Evolutionary conservation across 345 rosid genomes (phyloP), one percentile per base, ranked within the genome.

Genomic region (Pistacia vera): DNA sequence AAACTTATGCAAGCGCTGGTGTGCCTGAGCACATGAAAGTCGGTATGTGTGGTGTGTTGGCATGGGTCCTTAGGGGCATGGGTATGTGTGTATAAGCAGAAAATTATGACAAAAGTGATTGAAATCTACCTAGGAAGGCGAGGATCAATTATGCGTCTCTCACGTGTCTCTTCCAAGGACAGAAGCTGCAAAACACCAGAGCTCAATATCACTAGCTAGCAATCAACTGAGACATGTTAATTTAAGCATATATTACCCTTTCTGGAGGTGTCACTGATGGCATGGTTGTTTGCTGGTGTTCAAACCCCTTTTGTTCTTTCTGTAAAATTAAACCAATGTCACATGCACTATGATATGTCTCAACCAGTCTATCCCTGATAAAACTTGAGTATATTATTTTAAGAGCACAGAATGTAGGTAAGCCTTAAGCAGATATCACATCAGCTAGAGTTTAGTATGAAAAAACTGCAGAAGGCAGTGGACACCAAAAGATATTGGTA

Each of bases 181-280:
- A 88, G 81, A 83, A 96, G 98, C 99, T 96, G 92, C 84, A 86
- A 83, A 22, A 75, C 71, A 78, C 59, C 44, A 79, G 66, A 63
- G 68, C 65, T 75, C 61, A 80, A 74, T 12, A 66, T 68, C 59
- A 48, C 30, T 54, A 14, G 3, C 18, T 64, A 64, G 79, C 74
- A 72, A 70, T 61, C 59, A 30, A 76, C 68, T 69, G 61, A 67
- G 78, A 80, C 12, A 62, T 41, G 20, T 60, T n/a, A 46, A 81
- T 30, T 59, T 6, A 56, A 72, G 71, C 33, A 68, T 41, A 70
- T 71, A 75, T 51, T 80, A 96, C 99, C 85, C 9, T 81, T 56
- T 96, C 97, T 78, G 98, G 98, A 79, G 84, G 88, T 8, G 92
- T 94, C 60, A 87, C 97, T 54, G 81, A 74, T 63, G 97, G 97